Evolutionary conservation across 2,329 filamentous ascomycete genomes (phyloP), one percentile per base, ranked within the genome.

Genomic region (Trichophyton rubrum): DNA sequence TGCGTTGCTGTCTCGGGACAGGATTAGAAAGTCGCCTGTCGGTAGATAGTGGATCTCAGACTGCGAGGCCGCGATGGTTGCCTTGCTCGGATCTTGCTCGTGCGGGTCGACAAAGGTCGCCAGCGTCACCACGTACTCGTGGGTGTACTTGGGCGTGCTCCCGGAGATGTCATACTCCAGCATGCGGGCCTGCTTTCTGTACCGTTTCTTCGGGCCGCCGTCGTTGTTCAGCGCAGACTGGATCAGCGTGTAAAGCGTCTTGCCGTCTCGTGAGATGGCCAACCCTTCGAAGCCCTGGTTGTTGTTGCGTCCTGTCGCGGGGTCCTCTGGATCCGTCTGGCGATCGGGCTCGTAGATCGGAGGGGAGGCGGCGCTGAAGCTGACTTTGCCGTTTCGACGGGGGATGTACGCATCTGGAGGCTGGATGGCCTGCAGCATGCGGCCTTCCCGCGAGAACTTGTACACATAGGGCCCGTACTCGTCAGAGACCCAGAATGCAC

Each of bases 271-370:
- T 2, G 80, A 83, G n/a, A 81, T 72, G 0, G 84, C 85, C 56
- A 90, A 72, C 0, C 83, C 86, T 71, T 90, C 87, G 56, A 89
- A 82, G n/a, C 87, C 86, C 69, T 88, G 85, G 70, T 90, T 90
- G 70, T 90, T 89, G 60, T 79, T 76, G 20, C 87, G 80, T 11
- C 87, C 87, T 0, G 79, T 79, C 1, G 78, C 76, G 0, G 85
- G 82, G 64, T 86, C 77, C 13, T 74, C 76, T 0, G 86, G 86
- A 2, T 70, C 72, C 1, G 82, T 77, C 8, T 73, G 68, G 15
- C 77, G 68, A 13, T 77, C 69, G 0, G 76, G 75, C 59, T 83
- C 70, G 67, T 86, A 88, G 56, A 81, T 74, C 2, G 85, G 84
- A 0, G 86, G 81, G 11, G 80, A 84, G 65, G 84, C 78, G 9